A percentile compares a stretch with the other conserved stretches of the same genome.
Conservation (phyloP, 2,329 filamentous ascomycete species). For the Colletotrichum musicola region DNA sequence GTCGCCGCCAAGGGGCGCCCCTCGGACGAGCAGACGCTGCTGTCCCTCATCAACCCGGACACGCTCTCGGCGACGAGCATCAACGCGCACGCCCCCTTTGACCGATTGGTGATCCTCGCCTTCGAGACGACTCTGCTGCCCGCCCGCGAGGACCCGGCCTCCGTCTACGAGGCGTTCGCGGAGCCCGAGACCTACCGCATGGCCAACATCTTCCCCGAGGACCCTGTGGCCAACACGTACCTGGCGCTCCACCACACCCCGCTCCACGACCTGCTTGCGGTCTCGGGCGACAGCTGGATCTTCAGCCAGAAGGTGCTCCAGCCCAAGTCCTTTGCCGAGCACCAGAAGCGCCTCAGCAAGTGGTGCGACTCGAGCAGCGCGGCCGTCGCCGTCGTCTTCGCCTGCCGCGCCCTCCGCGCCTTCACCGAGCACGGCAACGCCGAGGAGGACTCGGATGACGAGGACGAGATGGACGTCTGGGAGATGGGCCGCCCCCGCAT, state of each 20-base stretch:
- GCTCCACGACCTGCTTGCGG: slow-evolving; percentile 68
- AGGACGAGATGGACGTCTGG: slow-evolving; percentile 26
- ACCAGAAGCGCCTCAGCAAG: slow-evolving; percentile 59
- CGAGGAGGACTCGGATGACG: slow-evolving; percentile 24
- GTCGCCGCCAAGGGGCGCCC: slow-evolving; percentile 42
- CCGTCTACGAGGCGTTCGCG: slow-evolving; percentile 19
- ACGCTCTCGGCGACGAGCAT: slow-evolving; percentile 52
- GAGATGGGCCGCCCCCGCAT: slow-evolving; percentile 30
- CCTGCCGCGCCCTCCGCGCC: slow-evolving; percentile 63
- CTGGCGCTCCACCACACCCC: slow-evolving; percentile 70
- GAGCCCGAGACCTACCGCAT: slow-evolving; percentile 47
- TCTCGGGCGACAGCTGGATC: slow-evolving; percentile 70
- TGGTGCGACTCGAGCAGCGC: slow-evolving; percentile 62
- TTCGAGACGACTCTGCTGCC: slow-evolving; percentile 54
- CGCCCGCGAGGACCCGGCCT: slow-evolving; percentile 44
- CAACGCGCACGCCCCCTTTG: slow-evolving; percentile 51
- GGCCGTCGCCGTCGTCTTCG: slow-evolving; percentile 61
- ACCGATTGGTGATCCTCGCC: slow-evolving; percentile 56
- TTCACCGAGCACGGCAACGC: slow-evolving; percentile 47
- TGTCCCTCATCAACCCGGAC: slow-evolving; percentile 44
- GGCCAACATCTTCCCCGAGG: slow-evolving; percentile 57
- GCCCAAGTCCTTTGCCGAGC: slow-evolving; percentile 57
- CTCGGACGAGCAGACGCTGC: slow-evolving; percentile 13
- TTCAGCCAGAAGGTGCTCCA: slow-evolving; percentile 66
- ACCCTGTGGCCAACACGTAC: slow-evolving; percentile 64